Evolutionary conservation across 106 monocot genomes (phyloP).

Genomic region (Dendrobium officinale): DNA sequence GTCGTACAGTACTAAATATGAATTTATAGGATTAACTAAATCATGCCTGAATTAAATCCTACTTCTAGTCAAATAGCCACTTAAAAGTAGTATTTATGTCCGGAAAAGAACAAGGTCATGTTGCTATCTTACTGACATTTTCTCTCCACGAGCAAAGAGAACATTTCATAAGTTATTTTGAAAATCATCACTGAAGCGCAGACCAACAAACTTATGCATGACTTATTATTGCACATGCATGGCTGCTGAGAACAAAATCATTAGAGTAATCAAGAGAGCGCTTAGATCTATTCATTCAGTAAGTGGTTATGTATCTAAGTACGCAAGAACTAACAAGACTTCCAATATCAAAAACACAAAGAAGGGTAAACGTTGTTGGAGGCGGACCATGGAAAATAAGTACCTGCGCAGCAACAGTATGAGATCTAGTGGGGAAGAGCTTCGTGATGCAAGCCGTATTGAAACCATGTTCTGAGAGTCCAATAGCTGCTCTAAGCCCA

Average conservation of each 20-base stretch:
- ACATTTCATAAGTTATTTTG: background rate
- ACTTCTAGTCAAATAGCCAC: no score
- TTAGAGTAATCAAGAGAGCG: background rate
- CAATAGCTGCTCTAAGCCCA: constrained; percentile 63
- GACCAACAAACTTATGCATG: background rate
- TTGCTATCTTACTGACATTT: no score
- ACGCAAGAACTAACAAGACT: background rate
- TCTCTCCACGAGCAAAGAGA: background rate
- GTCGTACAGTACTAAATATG: no score
- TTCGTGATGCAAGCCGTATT: constrained; percentile 82
- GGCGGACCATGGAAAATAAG: background rate
- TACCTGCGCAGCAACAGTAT: constrained; percentile 80
- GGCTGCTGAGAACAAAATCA: background rate
- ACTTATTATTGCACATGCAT: background rate
- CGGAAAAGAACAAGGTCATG: background rate
- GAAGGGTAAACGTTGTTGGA: background rate
- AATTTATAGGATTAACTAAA: no score
- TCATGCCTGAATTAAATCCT: no score
- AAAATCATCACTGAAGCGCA: background rate
- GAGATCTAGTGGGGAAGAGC: constrained; percentile 73
- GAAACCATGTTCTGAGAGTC: constrained; percentile 69
- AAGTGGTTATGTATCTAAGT: background rate
- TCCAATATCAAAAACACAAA: background rate
- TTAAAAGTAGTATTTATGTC: background rate
- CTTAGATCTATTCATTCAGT: background rate